Evolutionary conservation across 1,139 yeast species (phyloP).

Genomic region (Scheffersomyces lignicola): DNA sequence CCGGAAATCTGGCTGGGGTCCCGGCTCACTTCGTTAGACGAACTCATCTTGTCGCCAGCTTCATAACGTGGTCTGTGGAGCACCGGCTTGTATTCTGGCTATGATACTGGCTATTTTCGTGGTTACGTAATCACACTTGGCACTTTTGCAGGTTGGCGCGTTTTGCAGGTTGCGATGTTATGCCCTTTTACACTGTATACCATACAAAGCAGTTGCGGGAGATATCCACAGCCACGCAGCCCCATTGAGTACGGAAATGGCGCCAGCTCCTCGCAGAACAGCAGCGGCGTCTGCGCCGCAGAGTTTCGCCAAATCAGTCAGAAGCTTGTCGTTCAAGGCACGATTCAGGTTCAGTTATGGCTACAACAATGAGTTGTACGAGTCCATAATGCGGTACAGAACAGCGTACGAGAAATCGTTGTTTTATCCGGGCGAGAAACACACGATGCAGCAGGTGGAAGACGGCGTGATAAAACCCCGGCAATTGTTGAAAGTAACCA

Average conservation of each 20-base stretch:
- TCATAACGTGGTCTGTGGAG: no score
- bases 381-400: slow-evolving; percentile 26
- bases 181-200: no score
- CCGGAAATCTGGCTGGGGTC: background rate
- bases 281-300: slow-evolving; percentile 1
- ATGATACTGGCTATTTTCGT: no score
- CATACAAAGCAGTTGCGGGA: no score
- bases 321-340: slow-evolving; percentile 35
- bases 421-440: slow-evolving; percentile 31
- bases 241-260: no score
- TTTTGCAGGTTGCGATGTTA: no score
- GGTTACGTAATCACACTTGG: no score
- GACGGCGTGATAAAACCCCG: background rate
- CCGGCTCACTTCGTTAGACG: background rate
- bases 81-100: no score
- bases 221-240: no score
- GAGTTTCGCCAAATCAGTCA: slow-evolving; percentile 1
- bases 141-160: no score
- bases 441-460: background rate
- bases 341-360: slow-evolving; percentile 36
- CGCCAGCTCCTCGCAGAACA: background rate
- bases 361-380: slow-evolving; percentile 28
- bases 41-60: no score
- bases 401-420: slow-evolving; percentile 36
- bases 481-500: slow-evolving; percentile 1